Evolutionary conservation across 257 asterid genomes (phyloP).

Genomic region (Solanum pennellii): DNA sequence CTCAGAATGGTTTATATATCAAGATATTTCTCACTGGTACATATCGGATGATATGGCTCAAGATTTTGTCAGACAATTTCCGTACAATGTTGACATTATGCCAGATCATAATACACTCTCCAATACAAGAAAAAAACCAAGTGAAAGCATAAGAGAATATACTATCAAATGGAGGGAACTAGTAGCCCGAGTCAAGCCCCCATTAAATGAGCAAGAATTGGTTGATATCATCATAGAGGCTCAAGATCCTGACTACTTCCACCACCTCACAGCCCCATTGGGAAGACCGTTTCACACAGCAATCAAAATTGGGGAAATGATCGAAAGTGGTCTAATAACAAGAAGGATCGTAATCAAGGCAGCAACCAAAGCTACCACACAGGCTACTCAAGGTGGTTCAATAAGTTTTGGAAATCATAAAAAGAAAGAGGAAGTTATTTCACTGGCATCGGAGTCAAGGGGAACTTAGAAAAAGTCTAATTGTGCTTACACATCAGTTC

Average conservation of each 20-base stretch:
- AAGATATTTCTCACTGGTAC: background rate
- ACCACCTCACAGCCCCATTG: background rate
- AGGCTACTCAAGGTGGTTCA: background rate
- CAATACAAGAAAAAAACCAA: background rate
- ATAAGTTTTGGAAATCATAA: no score
- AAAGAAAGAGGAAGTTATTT: background rate
- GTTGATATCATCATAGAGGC: background rate
- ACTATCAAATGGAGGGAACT: background rate
- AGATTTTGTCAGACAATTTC: background rate
- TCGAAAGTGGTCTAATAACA: background rate
- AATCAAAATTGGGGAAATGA: no score
- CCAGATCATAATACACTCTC: background rate
- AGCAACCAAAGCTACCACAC: background rate
- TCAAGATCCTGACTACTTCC: no score
- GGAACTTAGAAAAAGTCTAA: rapidly evolving
- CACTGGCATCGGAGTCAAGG: background rate
- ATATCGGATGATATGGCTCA: background rate
- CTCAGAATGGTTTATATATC: background rate
- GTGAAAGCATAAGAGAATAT: background rate
- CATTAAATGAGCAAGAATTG: background rate
- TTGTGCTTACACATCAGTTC: background rate
- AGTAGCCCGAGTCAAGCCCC: background rate
- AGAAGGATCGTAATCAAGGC: background rate
- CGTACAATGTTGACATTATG: background rate
- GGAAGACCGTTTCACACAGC: background rate